Conservation (phyloP, 83 land plant species). For the Diphasiastrum complanatum region DNA sequence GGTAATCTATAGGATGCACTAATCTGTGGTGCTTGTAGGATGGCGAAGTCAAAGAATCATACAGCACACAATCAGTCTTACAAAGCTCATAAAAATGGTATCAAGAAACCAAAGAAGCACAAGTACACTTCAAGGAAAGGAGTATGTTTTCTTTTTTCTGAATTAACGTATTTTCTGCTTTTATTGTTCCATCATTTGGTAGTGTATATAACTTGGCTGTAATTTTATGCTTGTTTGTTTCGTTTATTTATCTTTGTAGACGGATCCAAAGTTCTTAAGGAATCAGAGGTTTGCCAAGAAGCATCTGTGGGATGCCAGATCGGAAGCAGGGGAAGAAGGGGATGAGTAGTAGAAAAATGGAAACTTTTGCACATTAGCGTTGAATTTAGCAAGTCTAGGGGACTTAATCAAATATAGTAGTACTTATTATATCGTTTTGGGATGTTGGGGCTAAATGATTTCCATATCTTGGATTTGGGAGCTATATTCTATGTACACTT, state of each 20-base stretch:
- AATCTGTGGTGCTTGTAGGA: too few relatives aligned
- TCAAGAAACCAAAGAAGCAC: constrained; percentile 74
- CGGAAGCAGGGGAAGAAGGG: too few relatives aligned
- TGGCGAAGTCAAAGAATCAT: constrained; percentile 76
- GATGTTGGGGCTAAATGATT: too few relatives aligned
- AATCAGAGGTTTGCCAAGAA: constrained; percentile 91
- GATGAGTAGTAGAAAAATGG: too few relatives aligned
- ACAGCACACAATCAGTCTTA: constrained; percentile 74
- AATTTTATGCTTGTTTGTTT: neutral
- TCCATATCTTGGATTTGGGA: too few relatives aligned
- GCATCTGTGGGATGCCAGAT: too few relatives aligned
- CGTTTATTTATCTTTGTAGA: constrained; percentile 34
- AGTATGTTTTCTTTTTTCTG: constrained; percentile 30
- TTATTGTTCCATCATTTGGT: neutral
- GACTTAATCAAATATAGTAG: too few relatives aligned
- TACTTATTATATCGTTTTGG: too few relatives aligned
- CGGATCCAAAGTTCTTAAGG: constrained; percentile 86
- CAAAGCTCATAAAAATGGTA: constrained; percentile 78
- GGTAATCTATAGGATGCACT: too few relatives aligned
- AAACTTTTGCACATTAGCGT: too few relatives aligned
- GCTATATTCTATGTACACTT: too few relatives aligned
- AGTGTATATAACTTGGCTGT: neutral
- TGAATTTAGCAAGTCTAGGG: too few relatives aligned
- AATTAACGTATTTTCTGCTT: neutral
- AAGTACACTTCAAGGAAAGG: constrained; percentile 74